Evolutionary conservation across 495 filamentous ascomycete genomes (phyloP).

Genomic region (Penicillium subrubescens): DNA sequence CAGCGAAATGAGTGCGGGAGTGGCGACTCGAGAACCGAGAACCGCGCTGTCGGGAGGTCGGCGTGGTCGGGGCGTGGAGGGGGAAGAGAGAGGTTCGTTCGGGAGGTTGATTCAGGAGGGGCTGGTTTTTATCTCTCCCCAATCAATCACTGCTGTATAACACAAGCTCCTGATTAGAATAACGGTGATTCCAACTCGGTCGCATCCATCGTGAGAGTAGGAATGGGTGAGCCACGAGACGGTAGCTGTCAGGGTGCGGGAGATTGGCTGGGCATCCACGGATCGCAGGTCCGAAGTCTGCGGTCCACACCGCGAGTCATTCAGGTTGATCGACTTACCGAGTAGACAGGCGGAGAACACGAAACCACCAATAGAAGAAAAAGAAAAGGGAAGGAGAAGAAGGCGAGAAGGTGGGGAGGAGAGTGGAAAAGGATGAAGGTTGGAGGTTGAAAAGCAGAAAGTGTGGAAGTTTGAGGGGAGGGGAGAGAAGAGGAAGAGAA

Average conservation of each 20-base stretch:
- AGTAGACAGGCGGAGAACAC: neutral
- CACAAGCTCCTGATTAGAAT: neutral
- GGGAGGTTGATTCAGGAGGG: neutral
- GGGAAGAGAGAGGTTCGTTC: neutral
- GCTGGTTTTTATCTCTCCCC: neutral
- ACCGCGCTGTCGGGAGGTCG: constrained; percentile 7
- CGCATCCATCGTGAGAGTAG: constrained; percentile 12
- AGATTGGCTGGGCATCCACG: constrained; percentile 44
- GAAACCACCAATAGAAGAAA: neutral
- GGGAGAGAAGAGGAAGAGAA: no score
- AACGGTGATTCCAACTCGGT: neutral
- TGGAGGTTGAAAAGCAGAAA: neutral
- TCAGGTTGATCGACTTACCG: neutral
- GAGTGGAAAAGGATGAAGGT: neutral
- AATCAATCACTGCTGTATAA: neutral
- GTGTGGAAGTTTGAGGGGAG: neutral
- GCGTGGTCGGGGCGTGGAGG: neutral
- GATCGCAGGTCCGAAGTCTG: constrained; percentile 35
- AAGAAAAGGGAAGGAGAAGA: neutral
- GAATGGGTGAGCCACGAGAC: constrained; percentile 34
- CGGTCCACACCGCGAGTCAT: constrained; percentile 15
- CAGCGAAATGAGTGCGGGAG: constrained; percentile 14
- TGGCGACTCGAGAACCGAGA: constrained; percentile 15
- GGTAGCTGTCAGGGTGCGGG: constrained; percentile 43
- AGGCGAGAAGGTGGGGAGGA: neutral